phyloP scores from a whole-genome alignment of 495 filamentous ascomycete species.

The Daldinia caldariorum region DNA sequence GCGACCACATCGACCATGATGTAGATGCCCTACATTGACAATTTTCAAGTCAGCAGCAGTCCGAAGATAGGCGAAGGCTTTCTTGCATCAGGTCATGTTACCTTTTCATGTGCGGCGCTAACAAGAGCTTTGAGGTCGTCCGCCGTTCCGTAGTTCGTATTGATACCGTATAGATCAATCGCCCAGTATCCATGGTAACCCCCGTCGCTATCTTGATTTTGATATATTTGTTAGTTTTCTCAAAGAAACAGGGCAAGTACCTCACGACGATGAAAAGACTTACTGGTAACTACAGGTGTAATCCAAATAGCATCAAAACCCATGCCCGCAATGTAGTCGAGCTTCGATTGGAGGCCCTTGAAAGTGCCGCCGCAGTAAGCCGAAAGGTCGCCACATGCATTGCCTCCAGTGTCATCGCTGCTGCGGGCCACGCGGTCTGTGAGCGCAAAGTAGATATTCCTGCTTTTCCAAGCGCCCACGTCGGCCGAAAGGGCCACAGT shows the following conservation, averaged over 20 bases:
- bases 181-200: slow-evolving; percentile 85
- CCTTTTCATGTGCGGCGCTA: slow-evolving; percentile 57
- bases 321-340: slow-evolving; percentile 79
- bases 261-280: slow-evolving; percentile 12
- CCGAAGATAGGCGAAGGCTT: slow-evolving; percentile 35
- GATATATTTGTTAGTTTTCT: slow-evolving; percentile 4
- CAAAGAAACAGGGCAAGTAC: background rate
- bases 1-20: slow-evolving; percentile 84
- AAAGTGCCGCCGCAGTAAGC: slow-evolving; percentile 83
- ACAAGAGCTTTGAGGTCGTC: slow-evolving; percentile 67
- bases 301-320: slow-evolving; percentile 89
- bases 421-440: slow-evolving; percentile 79
- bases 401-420: slow-evolving; percentile 38
- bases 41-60: slow-evolving; percentile 47
- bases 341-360: slow-evolving; percentile 73
- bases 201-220: slow-evolving; percentile 42
- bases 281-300: slow-evolving; percentile 70
- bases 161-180: slow-evolving; percentile 70
- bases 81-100: background rate
- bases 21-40: slow-evolving; percentile 51
- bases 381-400: slow-evolving; percentile 56
- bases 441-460: slow-evolving; percentile 75
- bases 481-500: slow-evolving; percentile 44
- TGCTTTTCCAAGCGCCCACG: slow-evolving; percentile 51
- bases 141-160: slow-evolving; percentile 72